Evolutionary conservation across 2,329 filamentous ascomycete genomes (phyloP).

Genomic region (Chrysosporium keratinophilum): DNA sequence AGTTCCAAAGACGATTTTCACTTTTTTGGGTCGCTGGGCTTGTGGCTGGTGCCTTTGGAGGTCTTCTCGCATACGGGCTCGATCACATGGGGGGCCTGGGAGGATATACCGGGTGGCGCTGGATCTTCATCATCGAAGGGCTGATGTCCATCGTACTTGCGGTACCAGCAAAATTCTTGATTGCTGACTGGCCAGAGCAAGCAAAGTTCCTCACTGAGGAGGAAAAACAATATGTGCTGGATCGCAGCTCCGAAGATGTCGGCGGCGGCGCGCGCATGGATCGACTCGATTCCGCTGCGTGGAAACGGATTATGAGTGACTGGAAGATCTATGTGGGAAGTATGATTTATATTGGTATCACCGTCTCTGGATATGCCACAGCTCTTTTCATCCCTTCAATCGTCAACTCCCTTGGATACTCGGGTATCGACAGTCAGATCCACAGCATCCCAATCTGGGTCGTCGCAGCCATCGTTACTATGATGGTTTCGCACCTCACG

Average conservation of each 20-base stretch:
- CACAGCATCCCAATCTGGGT: constrained; percentile 56
- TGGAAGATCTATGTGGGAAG: constrained; percentile 27
- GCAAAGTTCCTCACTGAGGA: constrained; percentile 25
- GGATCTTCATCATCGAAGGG: constrained; percentile 32
- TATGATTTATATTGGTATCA: constrained; percentile 38
- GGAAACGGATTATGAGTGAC: constrained; percentile 25
- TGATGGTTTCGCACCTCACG: constrained; percentile 49
- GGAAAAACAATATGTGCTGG: constrained; percentile 22
- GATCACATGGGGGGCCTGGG: constrained; percentile 24
- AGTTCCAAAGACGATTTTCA: constrained; percentile 49
- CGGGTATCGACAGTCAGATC: constrained; percentile 38
- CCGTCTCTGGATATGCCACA: constrained; percentile 31
- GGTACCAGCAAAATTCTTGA: constrained; percentile 22
- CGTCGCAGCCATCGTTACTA: constrained; percentile 50
- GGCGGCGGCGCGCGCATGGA: constrained; percentile 24
- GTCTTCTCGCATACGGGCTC: constrained; percentile 44
- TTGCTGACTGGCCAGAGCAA: constrained; percentile 27
- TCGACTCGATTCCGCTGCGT: constrained; percentile 22
- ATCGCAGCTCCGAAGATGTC: constrained; percentile 20
- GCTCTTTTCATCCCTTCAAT: constrained; percentile 33
- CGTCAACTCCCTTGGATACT: constrained; percentile 36
- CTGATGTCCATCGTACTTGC: constrained; percentile 25
- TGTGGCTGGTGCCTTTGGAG: constrained; percentile 51
- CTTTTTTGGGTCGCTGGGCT: constrained; percentile 51
- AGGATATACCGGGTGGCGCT: constrained; percentile 25